Evolutionary conservation across 768 basidiomycete species (phyloP).

Genomic region (Amanita jacksonii): DNA sequence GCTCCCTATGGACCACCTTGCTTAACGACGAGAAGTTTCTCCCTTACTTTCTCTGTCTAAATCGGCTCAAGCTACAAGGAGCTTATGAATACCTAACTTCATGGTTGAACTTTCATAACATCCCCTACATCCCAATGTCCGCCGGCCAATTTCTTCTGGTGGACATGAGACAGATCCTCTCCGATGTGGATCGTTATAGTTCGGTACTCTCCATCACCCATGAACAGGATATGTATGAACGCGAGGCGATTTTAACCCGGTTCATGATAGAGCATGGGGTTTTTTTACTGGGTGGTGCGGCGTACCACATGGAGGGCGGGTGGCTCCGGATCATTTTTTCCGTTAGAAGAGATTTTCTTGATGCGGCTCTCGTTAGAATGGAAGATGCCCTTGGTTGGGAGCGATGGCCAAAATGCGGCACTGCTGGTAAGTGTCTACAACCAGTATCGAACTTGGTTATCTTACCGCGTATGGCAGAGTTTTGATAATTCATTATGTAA

Average conservation of each 20-base stretch:
- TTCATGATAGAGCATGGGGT: conserved; percentile 4
- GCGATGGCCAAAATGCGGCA: too few relatives aligned
- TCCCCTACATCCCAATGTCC: conserved; percentile 12
- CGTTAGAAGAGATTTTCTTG: conserved; percentile 6
- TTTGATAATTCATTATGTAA: too few relatives aligned
- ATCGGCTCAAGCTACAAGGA: conserved; percentile 10
- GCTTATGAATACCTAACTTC: conserved; percentile 16
- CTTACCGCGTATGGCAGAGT: too few relatives aligned
- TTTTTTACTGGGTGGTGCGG: conserved; percentile 1
- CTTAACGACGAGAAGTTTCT: conserved; percentile 14
- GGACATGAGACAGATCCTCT: conserved; percentile 11
- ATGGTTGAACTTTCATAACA: conserved; percentile 17
- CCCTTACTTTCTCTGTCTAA: conserved; percentile 12
- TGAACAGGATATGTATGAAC: conserved; percentile 4
- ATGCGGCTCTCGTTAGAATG: conserved; percentile 7
- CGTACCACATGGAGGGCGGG: conserved; percentile 8
- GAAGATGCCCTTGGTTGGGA: conserved; percentile 11
- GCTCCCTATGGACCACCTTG: conserved; percentile 16
- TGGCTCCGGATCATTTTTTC: conserved; percentile 11
- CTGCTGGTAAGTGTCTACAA: too few relatives aligned
- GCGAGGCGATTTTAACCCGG: conserved; percentile 4
- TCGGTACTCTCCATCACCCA: not conserved
- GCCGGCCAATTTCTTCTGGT: conserved; percentile 15
- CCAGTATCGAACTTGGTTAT: too few relatives aligned
- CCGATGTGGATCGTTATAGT: conserved; percentile 2